These are phyloP conservation scores for Cordyceps militaris DNA, from an alignment of 2,329 filamentous ascomycete genomes.

Conservation along the genomic window DNA sequence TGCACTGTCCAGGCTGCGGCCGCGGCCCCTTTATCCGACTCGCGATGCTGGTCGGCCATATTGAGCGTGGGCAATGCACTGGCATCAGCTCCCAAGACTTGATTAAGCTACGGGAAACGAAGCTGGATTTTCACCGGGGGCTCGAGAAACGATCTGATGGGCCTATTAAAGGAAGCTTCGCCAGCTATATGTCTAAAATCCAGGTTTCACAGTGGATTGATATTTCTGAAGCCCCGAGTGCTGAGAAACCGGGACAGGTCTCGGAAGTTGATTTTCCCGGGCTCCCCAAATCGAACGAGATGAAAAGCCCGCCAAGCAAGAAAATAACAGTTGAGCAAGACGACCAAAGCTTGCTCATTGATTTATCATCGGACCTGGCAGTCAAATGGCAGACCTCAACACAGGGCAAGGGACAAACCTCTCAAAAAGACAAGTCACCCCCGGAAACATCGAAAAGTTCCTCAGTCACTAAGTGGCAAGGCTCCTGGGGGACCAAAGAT, in stretches of 20 bases:
- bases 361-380: background rate
- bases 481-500: slow-evolving; percentile 1
- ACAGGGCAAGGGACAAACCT: too few relatives aligned
- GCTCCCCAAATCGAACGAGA: background rate
- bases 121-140: slow-evolving; percentile 28
- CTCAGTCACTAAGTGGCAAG: background rate
- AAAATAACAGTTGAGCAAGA: background rate
- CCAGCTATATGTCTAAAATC: slow-evolving; percentile 18
- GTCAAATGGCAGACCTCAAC: background rate
- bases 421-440: background rate
- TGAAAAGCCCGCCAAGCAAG: background rate
- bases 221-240: background rate
- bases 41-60: slow-evolving; percentile 35
- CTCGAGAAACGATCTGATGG: slow-evolving; percentile 23
- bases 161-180: slow-evolving; percentile 24
- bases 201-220: background rate
- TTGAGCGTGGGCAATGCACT: slow-evolving; percentile 36
- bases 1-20: slow-evolving; percentile 42
- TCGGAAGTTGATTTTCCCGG: background rate
- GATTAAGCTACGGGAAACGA: slow-evolving; percentile 28
- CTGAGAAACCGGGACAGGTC: background rate
- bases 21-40: slow-evolving; percentile 29
- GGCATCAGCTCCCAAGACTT: slow-evolving; percentile 28
- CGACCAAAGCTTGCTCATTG: background rate
- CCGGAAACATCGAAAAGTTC: background rate